Base-by-base conservation (phyloP, 2,329 filamentous ascomycete species). In the Neobulgaria alba region DNA sequence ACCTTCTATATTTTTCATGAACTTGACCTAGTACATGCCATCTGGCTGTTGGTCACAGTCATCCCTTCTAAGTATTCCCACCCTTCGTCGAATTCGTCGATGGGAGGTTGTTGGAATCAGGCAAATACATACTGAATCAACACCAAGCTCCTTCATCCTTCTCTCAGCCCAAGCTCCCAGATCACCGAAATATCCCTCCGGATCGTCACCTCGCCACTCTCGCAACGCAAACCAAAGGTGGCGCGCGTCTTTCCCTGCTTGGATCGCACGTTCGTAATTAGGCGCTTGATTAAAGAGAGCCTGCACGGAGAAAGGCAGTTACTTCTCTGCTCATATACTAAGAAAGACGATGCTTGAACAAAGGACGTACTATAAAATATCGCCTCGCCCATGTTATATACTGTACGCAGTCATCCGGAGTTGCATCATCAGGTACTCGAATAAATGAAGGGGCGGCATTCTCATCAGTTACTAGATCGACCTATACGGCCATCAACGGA, bases 191-290 rank as follows among this genome's bases (percentile, higher is more conserved):
- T 43, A 49, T 35, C 21, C 41, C 29, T 49, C 43, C 10, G 41
- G 35, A 39, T 46, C 39, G 3, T 47, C 29, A 17, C 43, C 43
- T 38, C 41, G 40, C 43, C 43, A 49, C 12, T n/a, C n/a, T n/a
- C n/a, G n/a, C n/a, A n/a, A n/a, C n/a, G n/a, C n/a, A n/a, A n/a
- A n/a, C n/a, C n/a, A 60, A 37, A 61, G 34, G 31, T 53, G 44
- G 12, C 57, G 52, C 20, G 47, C 54, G 38, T 59, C 56, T 36
- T 49, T 55, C 8, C 54, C 55, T 3, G 48, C 47, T 30, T 48
- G 34, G 21, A 61, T 53, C 23, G 44, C 48, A 33, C 26, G 19
- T 40, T 54, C 16, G 39, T 49, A 53, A 33, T 50, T 42, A 10
- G 52, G 46, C 15, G 49, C 50, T 10, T 41, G 26, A 56, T 34